Conservation (phyloP, 1,139 yeast species). For the Protomyces pachydermus region DNA sequence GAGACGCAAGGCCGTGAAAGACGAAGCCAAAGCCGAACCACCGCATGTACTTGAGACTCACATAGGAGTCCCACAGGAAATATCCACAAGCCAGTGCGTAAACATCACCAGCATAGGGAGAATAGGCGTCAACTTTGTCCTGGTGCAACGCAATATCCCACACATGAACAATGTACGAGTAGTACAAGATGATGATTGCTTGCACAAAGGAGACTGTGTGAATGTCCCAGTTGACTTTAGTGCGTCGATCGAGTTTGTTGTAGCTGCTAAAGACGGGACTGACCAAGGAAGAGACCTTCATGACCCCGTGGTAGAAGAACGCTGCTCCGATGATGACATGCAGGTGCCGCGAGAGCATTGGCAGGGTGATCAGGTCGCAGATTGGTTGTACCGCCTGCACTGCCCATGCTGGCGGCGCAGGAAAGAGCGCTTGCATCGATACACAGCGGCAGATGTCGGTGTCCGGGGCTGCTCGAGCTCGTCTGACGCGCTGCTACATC, state of each 20-base stretch:
- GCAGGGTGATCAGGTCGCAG: conserved; percentile 28
- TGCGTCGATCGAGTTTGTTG: conserved; percentile 46
- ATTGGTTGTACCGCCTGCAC: conserved; percentile 27
- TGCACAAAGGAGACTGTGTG: conserved; percentile 88
- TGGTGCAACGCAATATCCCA: conserved; percentile 52
- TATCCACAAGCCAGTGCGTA: conserved; percentile 73
- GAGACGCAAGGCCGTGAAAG: conserved; percentile 78
- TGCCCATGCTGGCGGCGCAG: conserved; percentile 30
- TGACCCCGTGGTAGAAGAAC: conserved; percentile 46
- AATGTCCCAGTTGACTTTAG: conserved; percentile 70
- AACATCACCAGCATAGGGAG: conserved; percentile 70
- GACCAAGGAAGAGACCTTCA: conserved; percentile 45
- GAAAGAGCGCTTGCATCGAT: conserved; percentile 26
- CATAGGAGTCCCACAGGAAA: conserved; percentile 82
- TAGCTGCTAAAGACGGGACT: conserved; percentile 50
- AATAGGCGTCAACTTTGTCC: conserved; percentile 53
- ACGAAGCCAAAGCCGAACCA: conserved; percentile 79
- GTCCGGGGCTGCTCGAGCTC: no score
- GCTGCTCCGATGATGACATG: conserved; percentile 52
- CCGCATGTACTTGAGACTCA: conserved; percentile 56
- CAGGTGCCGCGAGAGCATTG: conserved; percentile 44
- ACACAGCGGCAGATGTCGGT: no score
- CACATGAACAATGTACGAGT: conserved; percentile 56
- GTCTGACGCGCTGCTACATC: no score
- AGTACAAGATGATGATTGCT: conserved; percentile 36